Evolutionary conservation across 1,284 basidiomycete genomes (phyloP).

Genomic region (Boletus semigastroideus): DNA sequence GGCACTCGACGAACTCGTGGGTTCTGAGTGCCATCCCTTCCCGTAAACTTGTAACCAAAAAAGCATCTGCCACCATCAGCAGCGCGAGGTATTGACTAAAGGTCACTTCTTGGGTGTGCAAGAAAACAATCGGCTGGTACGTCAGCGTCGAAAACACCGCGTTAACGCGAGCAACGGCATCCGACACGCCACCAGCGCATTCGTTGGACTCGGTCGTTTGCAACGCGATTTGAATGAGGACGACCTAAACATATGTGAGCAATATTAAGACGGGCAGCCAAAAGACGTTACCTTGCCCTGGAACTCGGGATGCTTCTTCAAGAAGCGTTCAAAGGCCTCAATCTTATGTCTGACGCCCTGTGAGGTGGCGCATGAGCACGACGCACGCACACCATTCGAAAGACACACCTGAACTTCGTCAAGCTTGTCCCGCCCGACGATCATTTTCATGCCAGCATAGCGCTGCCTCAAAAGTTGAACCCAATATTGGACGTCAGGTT

Average conservation of each 20-base stretch:
- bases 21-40: constrained; percentile 84
- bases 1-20: constrained; percentile 85
- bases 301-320: constrained; percentile 76
- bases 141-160: constrained; percentile 80
- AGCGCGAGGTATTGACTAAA: constrained; percentile 86
- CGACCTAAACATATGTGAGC: constrained; percentile 43
- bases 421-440: constrained; percentile 87
- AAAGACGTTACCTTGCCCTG: constrained; percentile 58
- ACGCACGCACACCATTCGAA: not conserved
- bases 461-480: constrained; percentile 72
- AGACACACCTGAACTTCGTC: constrained; percentile 70
- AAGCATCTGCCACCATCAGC: constrained; percentile 83
- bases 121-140: constrained; percentile 85
- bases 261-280: too few relatives aligned
- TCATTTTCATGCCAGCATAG: constrained; percentile 81
- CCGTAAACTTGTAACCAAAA: constrained; percentile 79
- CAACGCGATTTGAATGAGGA: constrained; percentile 85
- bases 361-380: not conserved
- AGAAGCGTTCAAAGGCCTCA: constrained; percentile 80
- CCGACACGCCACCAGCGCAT: constrained; percentile 70
- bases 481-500: constrained; percentile 83
- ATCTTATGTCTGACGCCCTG: constrained; percentile 82
- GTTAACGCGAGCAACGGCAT: constrained; percentile 81
- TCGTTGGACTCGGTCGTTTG: constrained; percentile 82
- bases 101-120: constrained; percentile 85